Base-by-base conservation (phyloP, 805 yeast species). In the Suhomyces sp. region DNA sequence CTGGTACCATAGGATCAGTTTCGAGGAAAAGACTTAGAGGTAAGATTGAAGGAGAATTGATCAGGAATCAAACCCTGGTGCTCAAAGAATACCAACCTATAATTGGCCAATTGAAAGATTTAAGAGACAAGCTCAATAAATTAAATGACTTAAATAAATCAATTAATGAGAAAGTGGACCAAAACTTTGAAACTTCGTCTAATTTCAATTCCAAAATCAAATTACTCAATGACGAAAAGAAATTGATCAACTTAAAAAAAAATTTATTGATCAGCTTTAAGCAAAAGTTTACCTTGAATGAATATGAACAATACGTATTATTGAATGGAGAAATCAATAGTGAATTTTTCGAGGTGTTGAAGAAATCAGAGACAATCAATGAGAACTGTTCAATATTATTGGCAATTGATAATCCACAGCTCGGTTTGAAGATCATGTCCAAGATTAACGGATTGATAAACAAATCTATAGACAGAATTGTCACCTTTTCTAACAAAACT, bases 331-430 rank as follows among this genome's bases (percentile, higher is more conserved):
- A 65, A 9, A 63, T 74, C 19, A 63, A 65, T 42, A 63, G 68
- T 2, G 79, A 73, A 33, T 88, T 83, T 52, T 85, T 87, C 47
- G 53, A 50, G 3, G 72, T 77, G 1, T 63, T 90, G 21, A 58
- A 65, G 10, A 81, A 79, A 48, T 82, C 86, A 6, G 79, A 83
- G 46, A 50, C 54, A 23, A 82, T 90, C 19, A 79, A 81, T 51
- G 69, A 74, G 21, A 77, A 81, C 39, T 81, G 95, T 33, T 79
- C 84, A 30, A 72, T 81, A 13, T 63, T 93, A 19, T 68, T 93
- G 16, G 77, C 88, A 4, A 71, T 81, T 50, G 81, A 83, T 21
- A 80, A 83, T 47, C 81, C 81, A 12, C 67, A 68, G 30, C 62
- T 84, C 11, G 95, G 95, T 1, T 53, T 73, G 17, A 74, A 77